Base-by-base conservation (phyloP, 768 basidiomycete genomes). In the Lactarius quietus region DNA sequence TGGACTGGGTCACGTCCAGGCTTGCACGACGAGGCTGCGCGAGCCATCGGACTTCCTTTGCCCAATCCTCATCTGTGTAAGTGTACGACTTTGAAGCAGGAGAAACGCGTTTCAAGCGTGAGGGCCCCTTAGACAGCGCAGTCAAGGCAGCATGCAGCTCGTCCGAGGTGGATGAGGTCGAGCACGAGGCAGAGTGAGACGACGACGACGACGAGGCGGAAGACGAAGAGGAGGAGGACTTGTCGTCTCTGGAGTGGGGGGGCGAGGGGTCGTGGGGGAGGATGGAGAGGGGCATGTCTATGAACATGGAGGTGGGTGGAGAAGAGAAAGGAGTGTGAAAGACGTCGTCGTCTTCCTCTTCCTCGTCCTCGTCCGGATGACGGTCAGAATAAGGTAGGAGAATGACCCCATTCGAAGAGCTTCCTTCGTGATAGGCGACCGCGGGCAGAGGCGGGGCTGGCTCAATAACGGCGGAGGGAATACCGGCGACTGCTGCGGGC, bases 21-120 rank as follows among this genome's bases (percentile, higher is more conserved):
- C 29, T 65, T 1, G 57, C 55, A 33, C 64, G 68, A 65, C 39
- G 63, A 43, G 82, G 72, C 58, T 77, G 72, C 35, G 76, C 81
- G 35, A 90, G 83, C 85, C 85, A 88, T 38, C 85, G 81, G 20
- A 88, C 83, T 57, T 90, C 88, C 67, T 81, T 83, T 15, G 85
- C 82, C 89, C 87, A 90, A 68, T 87, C 83, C 59, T 85, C 80
- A 70, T 84, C 82, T 4, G 81, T 81, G 71, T 80, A 79, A 20
- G 77, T 76, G 53, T 69, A 69, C n/a, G 58, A 64, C 60, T 73
- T 68, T 31, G 58, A 39, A 12, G 33, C 14, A 45, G 55, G 6
- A 23, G 66, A 63, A 62, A 59, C 6, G 45, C 57, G 62, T 51
- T 57, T 52, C 6, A 54, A 41, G 23, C 61, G 57, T 20, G 41